Evolutionary conservation across 2,329 filamentous ascomycete species (phyloP), one percentile per base, ranked within the genome.

Genomic region (Xylariaceae sp.): DNA sequence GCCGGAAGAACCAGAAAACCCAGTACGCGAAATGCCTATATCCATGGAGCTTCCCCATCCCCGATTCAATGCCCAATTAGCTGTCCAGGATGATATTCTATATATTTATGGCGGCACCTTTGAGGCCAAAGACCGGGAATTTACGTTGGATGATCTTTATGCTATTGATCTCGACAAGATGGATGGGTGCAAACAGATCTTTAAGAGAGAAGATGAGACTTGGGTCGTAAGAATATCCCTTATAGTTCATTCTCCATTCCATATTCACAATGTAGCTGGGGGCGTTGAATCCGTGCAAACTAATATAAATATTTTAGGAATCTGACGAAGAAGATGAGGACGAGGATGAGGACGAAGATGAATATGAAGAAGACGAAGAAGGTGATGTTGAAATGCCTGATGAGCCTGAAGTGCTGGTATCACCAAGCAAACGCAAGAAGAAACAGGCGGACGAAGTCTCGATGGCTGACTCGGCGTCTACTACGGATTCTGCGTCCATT

Each of bases 31-130:
- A 59, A 83, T 85, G 81, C 78, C 83, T 0, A 78, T 93, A 2
- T 81, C 82, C 0, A 89, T 90, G 77, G 93, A 96, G 70, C 87
- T 96, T 70, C 95, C 95, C 2, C 93, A 97, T 67, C 83, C 87
- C 18, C 83, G 95, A 49, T 99, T 99, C 77, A 98, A 98, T 65
- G 88, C 92, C 1, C 90, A 95, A 64, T 77, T 98, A 40, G 86
- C 93, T 0, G 91, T 98, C 0, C 93, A 98, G 74, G 91, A 93
- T 63, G 95, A 99, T 71, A 86, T 90, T 7, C 81, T 98, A 1
- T 99, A 93, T 75, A 91, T 98, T 51, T 98, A 96, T 68, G 93
- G 95, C 26, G 95, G 95, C 18, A 99, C 93, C 0, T 97, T 89
- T 67, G 95, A 99, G 71, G 95, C 96, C 71, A 93, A 91, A 18